These are phyloP conservation scores for Umbellularia californica DNA, from an alignment of 164 flowering plant species.

Conservation along the genomic window DNA sequence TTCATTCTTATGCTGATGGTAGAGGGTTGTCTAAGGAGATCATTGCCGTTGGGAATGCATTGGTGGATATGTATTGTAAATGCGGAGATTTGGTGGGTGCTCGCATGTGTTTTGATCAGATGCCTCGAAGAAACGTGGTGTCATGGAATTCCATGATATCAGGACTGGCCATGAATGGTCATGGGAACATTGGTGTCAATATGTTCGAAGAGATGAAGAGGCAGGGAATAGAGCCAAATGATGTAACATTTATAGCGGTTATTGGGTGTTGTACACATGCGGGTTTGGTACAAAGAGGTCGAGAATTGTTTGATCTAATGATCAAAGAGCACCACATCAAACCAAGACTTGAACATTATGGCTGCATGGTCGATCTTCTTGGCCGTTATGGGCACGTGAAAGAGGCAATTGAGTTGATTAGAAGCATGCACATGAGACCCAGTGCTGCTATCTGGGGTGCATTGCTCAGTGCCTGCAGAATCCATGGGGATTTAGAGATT, in stretches of 20 bases:
- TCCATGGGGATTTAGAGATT: conserved; percentile 44
- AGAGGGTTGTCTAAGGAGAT: conserved; percentile 32
- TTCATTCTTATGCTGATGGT: conserved; percentile 46
- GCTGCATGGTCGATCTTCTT: conserved; percentile 82
- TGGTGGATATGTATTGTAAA: conserved; percentile 65
- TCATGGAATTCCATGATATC: conserved; percentile 80
- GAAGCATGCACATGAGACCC: conserved; percentile 58
- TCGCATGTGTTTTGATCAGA: conserved; percentile 34
- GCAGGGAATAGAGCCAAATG: conserved; percentile 45
- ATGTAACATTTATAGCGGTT: conserved; percentile 58
- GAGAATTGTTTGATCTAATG: conserved; percentile 61
- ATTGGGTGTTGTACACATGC: conserved; percentile 67
- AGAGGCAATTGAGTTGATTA: conserved; percentile 62
- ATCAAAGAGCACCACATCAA: conserved; percentile 25
- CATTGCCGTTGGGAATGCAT: conserved; percentile 57
- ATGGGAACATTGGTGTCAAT: conserved; percentile 47
- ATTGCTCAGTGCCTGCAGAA: conserved; percentile 67
- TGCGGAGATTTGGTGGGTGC: conserved; percentile 57
- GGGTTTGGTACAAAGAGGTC: conserved; percentile 63
- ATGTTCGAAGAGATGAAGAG: conserved; percentile 65
- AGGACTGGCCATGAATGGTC: conserved; percentile 67
- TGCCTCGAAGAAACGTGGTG: conserved; percentile 59
- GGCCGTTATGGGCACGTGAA: conserved; percentile 57
- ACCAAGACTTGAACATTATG: conserved; percentile 75
- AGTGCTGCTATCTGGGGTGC: conserved; percentile 87